A percentile compares a stretch with the other conserved stretches of the same genome.
These are phyloP conservation scores for Chytriomyces sp. DNA, from an alignment of 192 early-diverging fungal species.

Conservation along the genomic window DNA sequence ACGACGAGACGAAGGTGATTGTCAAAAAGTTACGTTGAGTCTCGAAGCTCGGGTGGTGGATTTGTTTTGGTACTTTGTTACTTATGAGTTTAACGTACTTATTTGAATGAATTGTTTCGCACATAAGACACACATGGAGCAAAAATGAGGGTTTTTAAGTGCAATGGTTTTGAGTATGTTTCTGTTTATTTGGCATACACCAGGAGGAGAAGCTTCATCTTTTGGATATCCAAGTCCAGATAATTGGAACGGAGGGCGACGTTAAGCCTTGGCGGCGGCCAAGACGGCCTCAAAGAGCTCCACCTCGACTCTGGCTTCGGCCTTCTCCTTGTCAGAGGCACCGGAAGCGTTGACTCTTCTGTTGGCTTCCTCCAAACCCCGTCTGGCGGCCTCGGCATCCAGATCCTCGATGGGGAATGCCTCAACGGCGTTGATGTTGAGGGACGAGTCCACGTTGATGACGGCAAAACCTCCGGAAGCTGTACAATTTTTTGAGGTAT, in stretches of 20 bases:
- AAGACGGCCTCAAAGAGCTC: constrained; percentile 89
- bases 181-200: background rate
- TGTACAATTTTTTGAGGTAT: constrained; percentile 35
- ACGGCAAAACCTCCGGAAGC: constrained; percentile 95
- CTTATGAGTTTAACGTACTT: background rate
- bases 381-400: constrained; percentile 73
- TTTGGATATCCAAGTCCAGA: background rate
- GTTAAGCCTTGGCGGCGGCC: constrained; percentile 54
- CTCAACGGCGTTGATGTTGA: constrained; percentile 98
- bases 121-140: background rate
- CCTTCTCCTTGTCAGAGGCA: constrained; percentile 74
- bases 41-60: no score
- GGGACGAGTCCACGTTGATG: constrained; percentile 93
- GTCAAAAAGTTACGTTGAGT: background rate
- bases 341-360: constrained; percentile 60
- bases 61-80: no score
- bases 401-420: constrained; percentile 88
- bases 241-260: background rate
- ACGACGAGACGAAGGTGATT: background rate
- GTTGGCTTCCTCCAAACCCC: constrained; percentile 81
- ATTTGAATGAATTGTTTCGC: background rate
- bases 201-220: no score
- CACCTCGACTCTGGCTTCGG: constrained; percentile 80
- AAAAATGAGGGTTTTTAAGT: background rate
- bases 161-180: background rate